Base-by-base conservation (phyloP, 371 early-diverging fungal genomes). In the Mucor plumbeus region DNA sequence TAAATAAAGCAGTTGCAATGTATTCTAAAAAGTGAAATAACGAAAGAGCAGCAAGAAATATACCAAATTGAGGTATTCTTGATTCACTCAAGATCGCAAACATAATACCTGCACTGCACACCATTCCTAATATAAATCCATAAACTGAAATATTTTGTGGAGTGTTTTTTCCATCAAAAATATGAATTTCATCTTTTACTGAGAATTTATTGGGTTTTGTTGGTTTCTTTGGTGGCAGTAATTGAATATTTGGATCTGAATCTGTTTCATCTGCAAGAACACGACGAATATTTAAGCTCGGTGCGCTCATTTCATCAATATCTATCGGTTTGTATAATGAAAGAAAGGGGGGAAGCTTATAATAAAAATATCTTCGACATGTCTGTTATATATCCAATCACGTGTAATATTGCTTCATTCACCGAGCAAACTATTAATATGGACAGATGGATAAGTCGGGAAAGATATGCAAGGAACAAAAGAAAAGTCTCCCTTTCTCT, bases 11-110 rank as follows among this genome's bases (percentile, higher is more conserved):
- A 14, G 93, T 93, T 4, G 90, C 82, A 11, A 93, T 53, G 67
- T 95, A 95, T 71, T 95, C 95, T 54, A 91, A 67, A 43, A 85
- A 78, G 69, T 95, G 95, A 70, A 94, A 94, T 8, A 87, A 59
- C 5, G 88, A 83, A 9, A 95, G 73, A 0, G 85, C 80, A 4
- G 83, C 77, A 17, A 92, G 59, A 68, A 87, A 94, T 56, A 87
- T 56, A 39, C 92, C 91, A 58, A 93, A 76, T 65, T 88, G 89
- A 33, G 84, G 81, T 34, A 72, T 66, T 0, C 65, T 48, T 11
- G 68, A 48, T 61, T 75, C 43, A 40, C 75, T 68, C 5, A 70
- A 50, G 0, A 78, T 59, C 0, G 83, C 75, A 61, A 84, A 66
- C 61, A 76, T 63, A 4, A 89, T 38, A 19, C 89, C 90, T 0